Base-by-base conservation (phyloP, 306 rosid species). In the Acacia melanoxylon region DNA sequence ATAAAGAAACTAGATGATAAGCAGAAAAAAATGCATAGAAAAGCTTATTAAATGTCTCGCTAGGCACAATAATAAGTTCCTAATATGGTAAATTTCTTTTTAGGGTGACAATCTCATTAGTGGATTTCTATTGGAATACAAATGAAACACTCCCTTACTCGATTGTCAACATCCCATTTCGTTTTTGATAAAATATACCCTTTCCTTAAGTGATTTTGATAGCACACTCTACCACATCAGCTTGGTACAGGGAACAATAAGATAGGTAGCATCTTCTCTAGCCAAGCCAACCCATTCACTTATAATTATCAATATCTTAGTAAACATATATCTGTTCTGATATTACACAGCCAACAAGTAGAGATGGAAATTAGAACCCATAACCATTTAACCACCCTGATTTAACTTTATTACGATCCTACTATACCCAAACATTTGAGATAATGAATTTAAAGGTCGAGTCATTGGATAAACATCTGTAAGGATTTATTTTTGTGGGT, bases 1-100 rank as follows among this genome's bases (percentile, higher is more conserved):
- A 61, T 24, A 27, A 13, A 15, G 44, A 74, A 86, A 83, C 82
- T 77, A 29, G 33, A 75, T 65, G 40, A 56, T 68, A 59, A 68
- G 58, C n/a, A 72, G 70, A 75, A 61, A 52, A 37, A 17, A 67
- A 49, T 31, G n/a, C 75, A 46, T 59, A 70, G 65, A 63, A 75
- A 46, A 74, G 46, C 25, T 40, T 40, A 41, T 48, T 29, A 35
- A 46, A 37, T 80, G 20, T 27, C 19, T 33, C 9, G 45, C 72
- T 61, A 72, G 68, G n/a, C 16, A 48, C 62, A 61, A 72, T 29
- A 74, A 41, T 51, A 25, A 66, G 65, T 31, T 61, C 74, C 74
- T 42, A 68, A 59, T 31, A 35, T 25, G 17, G 24, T 58, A 31
- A 73, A 62, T 27, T 62, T 62, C 68, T 13, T 10, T 62, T 10